phyloP scores from a whole-genome alignment of 2,329 filamentous ascomycete species.

The Byssochlamys sp. region DNA sequence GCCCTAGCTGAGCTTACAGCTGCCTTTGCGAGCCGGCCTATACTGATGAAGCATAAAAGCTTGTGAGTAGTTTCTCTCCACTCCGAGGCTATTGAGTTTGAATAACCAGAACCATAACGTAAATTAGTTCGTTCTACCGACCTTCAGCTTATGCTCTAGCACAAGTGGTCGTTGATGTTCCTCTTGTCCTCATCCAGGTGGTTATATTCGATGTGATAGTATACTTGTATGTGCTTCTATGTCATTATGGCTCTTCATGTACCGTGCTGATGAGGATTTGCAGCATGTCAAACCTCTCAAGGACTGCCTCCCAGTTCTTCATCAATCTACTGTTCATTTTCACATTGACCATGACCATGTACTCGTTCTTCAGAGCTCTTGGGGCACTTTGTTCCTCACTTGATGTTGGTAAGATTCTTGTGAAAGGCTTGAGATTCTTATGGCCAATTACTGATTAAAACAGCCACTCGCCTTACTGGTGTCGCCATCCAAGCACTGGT shows the following conservation, averaged over 20 bases:
- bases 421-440: background rate
- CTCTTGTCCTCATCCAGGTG: slow-evolving; percentile 50
- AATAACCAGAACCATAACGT: slow-evolving; percentile 5
- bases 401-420: slow-evolving; percentile 32
- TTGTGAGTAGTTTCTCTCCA: slow-evolving; percentile 35
- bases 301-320: slow-evolving; percentile 54
- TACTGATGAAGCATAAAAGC: slow-evolving; percentile 60
- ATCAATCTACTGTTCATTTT: slow-evolving; percentile 50
- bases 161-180: slow-evolving; percentile 49
- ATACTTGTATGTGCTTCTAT: slow-evolving; percentile 40
- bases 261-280: slow-evolving; percentile 3
- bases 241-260: background rate
- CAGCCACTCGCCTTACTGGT: slow-evolving; percentile 41
- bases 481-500: slow-evolving; percentile 43
- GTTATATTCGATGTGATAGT: slow-evolving; percentile 51
- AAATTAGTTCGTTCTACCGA: slow-evolving; percentile 50
- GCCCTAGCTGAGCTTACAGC: slow-evolving; percentile 53
- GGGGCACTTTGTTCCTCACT: slow-evolving; percentile 42
- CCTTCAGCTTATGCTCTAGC: slow-evolving; percentile 52
- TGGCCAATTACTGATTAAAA: background rate
- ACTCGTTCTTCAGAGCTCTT: slow-evolving; percentile 44
- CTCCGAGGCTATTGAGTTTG: background rate
- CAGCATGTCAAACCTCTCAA: slow-evolving; percentile 46
- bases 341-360: slow-evolving; percentile 45
- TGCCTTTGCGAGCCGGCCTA: slow-evolving; percentile 53